Conservation (phyloP, 75 land plant genomes). For the Ceratopteris richardii region DNA sequence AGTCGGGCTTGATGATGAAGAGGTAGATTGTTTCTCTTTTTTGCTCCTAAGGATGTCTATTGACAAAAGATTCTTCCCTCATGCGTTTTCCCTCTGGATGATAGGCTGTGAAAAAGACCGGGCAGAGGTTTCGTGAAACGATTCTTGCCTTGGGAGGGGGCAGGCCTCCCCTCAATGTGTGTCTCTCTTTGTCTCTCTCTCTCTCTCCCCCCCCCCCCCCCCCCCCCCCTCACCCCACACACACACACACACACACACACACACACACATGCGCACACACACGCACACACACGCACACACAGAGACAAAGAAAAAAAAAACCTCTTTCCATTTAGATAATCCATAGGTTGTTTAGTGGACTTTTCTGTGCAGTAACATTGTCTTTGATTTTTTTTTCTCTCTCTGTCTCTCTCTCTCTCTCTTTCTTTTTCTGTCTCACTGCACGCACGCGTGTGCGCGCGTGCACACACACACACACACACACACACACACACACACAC, state of each 20-base stretch:
- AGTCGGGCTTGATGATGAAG: slow-evolving; percentile 58
- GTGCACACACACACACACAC: no score
- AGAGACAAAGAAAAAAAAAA: no score
- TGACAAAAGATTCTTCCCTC: not conserved
- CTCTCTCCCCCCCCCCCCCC: no score
- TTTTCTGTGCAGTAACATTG: not conserved
- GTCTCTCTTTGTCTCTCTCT: not conserved
- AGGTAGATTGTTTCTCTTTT: slow-evolving; percentile 26
- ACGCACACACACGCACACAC: not conserved
- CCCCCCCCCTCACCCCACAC: no score
- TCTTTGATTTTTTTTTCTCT: not conserved
- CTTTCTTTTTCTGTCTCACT: no score
- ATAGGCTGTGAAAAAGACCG: slow-evolving; percentile 67
- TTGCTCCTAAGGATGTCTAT: no score
- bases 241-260: no score
- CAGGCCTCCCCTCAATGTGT: slow-evolving; percentile 55
- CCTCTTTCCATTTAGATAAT: not conserved
- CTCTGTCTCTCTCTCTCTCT: no score
- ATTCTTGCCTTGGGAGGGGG: slow-evolving; percentile 85
- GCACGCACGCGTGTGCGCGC: no score
- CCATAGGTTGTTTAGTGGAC: not conserved
- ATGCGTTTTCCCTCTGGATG: not conserved
- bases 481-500: no score
- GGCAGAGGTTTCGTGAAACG: slow-evolving; percentile 61
- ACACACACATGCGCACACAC: no score